These are phyloP conservation scores for Saccharomyces hybrid DNA, from an alignment of 1,139 yeast species.

Conservation along the genomic window DNA sequence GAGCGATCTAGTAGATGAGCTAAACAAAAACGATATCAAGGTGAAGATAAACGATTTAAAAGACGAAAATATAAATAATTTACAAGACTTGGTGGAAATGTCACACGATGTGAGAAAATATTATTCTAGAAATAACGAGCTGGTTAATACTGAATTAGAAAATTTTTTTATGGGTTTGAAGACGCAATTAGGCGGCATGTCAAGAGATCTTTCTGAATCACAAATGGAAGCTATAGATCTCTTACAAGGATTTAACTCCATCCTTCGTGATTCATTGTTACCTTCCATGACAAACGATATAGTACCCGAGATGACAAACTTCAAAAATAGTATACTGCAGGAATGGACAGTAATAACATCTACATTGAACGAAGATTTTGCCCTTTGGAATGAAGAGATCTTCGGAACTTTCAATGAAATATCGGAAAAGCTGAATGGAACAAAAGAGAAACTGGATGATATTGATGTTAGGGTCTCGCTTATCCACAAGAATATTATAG, in stretches of 20 bases:
- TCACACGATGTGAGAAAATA: not conserved
- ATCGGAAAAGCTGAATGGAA: conserved; percentile 9
- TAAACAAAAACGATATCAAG: conserved; percentile 7
- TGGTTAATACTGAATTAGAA: not conserved
- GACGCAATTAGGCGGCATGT: conserved; percentile 2
- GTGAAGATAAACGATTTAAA: conserved; percentile 9
- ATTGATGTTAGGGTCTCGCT: conserved; percentile 5
- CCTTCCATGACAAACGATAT: conserved; percentile 5
- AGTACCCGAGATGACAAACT: conserved; percentile 4
- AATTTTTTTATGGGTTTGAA: conserved; percentile 1
- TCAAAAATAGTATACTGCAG: conserved; percentile 7
- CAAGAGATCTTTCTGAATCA: conserved; percentile 1
- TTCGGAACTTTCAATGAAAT: conserved; percentile 8
- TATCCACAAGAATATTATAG: not conserved
- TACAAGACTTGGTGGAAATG: conserved; percentile 8
- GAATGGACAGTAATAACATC: conserved; percentile 12
- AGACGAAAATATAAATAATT: conserved; percentile 8
- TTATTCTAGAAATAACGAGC: not conserved
- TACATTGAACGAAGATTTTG: conserved; percentile 8
- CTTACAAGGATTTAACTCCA: conserved; percentile 5
- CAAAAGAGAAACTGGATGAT: conserved; percentile 11
- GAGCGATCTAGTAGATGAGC: conserved; percentile 2
- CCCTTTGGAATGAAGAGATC: conserved; percentile 11
- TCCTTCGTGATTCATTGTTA: conserved; percentile 4
- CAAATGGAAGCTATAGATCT: conserved; percentile 6